phyloP scores from a whole-genome alignment of 1,284 basidiomycete genomes.

The Trichosporon asahii region DNA sequence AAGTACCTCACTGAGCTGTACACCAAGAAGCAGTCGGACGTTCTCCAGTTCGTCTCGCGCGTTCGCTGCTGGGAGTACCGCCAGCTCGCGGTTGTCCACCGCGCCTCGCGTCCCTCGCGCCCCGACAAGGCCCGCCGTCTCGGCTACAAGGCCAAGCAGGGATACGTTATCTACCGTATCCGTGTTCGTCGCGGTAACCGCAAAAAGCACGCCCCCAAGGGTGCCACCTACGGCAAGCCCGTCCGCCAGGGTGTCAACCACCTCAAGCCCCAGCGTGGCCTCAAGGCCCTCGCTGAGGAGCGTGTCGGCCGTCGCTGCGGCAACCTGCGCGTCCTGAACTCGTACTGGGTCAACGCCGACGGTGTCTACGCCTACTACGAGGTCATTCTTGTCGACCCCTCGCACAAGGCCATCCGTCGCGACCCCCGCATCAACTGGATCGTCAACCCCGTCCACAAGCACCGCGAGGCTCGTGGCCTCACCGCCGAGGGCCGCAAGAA shows the following conservation, averaged over 20 bases:
- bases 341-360: conserved; percentile 99
- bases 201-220: conserved; percentile 98
- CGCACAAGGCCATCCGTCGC: conserved; percentile 69
- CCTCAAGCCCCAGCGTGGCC: conserved; percentile 93
- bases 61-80: conserved; percentile 99
- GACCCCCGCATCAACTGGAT: conserved; percentile 97
- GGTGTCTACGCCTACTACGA: conserved; percentile 99
- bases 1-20: conserved; percentile 93
- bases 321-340: conserved; percentile 93
- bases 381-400: conserved; percentile 88
- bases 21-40: conserved; percentile 61
- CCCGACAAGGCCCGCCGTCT: conserved; percentile 98
- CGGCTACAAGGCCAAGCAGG: conserved; percentile 99
- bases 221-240: conserved; percentile 98
- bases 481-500: conserved; percentile 91
- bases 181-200: conserved; percentile 98
- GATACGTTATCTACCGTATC: conserved; percentile 96
- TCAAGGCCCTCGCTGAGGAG: conserved; percentile 94
- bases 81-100: conserved; percentile 97
- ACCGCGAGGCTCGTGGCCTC: conserved; percentile 94
- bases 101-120: conserved; percentile 93
- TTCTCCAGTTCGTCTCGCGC: conserved; percentile 96
- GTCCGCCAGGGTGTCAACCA: conserved; percentile 99
- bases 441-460: conserved; percentile 96
- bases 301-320: conserved; percentile 95